Conservation (phyloP, 2,329 filamentous ascomycete species). For the Thermothelomyces thermophilus region DNA sequence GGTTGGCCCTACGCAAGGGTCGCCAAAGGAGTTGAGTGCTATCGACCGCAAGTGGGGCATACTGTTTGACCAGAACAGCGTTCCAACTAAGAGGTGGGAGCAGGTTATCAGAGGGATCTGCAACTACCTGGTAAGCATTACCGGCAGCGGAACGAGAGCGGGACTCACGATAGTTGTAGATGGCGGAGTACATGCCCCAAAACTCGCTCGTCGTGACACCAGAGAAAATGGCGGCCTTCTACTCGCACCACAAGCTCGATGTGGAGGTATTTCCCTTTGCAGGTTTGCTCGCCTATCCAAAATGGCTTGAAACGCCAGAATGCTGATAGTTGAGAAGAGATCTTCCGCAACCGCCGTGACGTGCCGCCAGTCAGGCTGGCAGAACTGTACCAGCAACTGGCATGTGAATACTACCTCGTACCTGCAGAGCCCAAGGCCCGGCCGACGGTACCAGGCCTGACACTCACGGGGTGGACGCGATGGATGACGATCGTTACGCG, state of each 20-base stretch:
- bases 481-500: constrained; percentile 70
- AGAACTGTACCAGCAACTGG: constrained; percentile 48
- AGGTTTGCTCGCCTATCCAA: constrained; percentile 37
- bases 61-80: constrained; percentile 62
- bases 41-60: constrained; percentile 70
- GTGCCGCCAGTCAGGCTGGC: constrained; percentile 47
- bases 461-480: constrained; percentile 58
- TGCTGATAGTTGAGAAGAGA: constrained; percentile 4
- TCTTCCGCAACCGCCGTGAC: constrained; percentile 12
- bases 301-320: not conserved
- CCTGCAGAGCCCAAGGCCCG: constrained; percentile 45
- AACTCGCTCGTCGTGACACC: constrained; percentile 67
- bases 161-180: constrained; percentile 35
- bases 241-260: constrained; percentile 57
- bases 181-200: constrained; percentile 62
- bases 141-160: not conserved
- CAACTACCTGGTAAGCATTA: constrained; percentile 56
- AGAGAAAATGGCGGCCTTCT: constrained; percentile 67
- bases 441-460: constrained; percentile 58
- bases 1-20: not conserved
- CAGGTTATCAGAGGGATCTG: constrained; percentile 70
- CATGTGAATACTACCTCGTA: constrained; percentile 59
- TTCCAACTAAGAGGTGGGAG: constrained; percentile 60
- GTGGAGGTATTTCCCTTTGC: constrained; percentile 64
- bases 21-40: constrained; percentile 43